Conservation (phyloP, 768 basidiomycete species). For the Tephrocybe sp. region DNA sequence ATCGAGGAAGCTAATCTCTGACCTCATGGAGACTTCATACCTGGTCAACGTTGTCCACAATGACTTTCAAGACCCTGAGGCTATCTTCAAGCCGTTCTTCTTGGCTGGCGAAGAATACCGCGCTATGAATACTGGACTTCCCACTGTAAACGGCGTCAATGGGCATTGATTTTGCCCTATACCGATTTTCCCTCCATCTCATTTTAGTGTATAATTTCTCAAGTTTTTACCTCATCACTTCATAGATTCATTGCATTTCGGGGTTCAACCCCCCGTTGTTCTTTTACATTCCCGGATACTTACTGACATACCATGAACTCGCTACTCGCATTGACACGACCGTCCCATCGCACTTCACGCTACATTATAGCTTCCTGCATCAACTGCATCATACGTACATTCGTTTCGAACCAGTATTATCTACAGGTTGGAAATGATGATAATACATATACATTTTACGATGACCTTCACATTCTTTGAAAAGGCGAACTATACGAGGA, state of each 20-base stretch:
- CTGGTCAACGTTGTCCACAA: conserved; percentile 97
- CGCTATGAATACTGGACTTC: conserved; percentile 32
- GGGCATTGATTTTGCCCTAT: conserved; percentile 24
- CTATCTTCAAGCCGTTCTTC: conserved; percentile 86
- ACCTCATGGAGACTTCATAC: conserved; percentile 76
- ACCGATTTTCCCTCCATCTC: conserved; percentile 9
- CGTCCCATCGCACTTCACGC: conserved; percentile 10
- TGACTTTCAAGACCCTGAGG: conserved; percentile 81
- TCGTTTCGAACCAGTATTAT: background rate
- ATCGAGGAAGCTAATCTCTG: conserved; percentile 70
- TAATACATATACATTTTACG: too few relatives aligned
- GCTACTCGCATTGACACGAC: conserved; percentile 11
- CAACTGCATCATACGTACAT: conserved; percentile 52
- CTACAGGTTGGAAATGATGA: background rate
- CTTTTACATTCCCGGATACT: conserved; percentile 30
- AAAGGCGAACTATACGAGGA: conserved; percentile 3
- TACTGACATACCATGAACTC: conserved; percentile 17
- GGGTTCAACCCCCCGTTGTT: conserved; percentile 87
- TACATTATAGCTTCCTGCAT: conserved; percentile 39
- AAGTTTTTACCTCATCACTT: conserved; percentile 22
- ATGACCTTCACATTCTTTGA: too few relatives aligned
- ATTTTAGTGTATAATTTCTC: conserved; percentile 22
- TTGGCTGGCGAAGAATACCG: conserved; percentile 67
- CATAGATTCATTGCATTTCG: conserved; percentile 30
- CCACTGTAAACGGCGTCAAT: conserved; percentile 36